Base-by-base conservation (phyloP, 768 basidiomycete genomes). In the Lentinus brumalis region DNA sequence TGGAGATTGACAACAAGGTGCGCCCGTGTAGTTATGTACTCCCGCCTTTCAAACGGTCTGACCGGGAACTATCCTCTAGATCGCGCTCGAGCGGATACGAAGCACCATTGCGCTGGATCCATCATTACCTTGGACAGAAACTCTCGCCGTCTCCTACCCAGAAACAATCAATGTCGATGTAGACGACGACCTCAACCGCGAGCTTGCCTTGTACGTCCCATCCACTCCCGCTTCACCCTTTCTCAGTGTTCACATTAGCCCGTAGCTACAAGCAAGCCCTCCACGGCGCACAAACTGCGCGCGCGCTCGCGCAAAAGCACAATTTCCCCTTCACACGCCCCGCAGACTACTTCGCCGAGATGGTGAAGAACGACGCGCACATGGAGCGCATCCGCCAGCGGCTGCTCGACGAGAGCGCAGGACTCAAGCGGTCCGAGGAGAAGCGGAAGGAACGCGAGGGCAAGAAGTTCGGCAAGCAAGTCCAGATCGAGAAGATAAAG, bases 381-480 rank as follows among this genome's bases (percentile, higher is more conserved):
- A 99, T 99, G 97, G 94, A 97, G 73, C 87, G 94, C 60, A 92
- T 98, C 66, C 89, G 97, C 56, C 89, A 94, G 63, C 86, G 89
- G 16, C 75, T 98, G 29, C 81, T 98, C 30, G 92, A 98, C 75
- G 97, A 98, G 74, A 77, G 80, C 29, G 91, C 94, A 0, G 81
- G 83, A 1, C 94, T 98, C 67, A 95, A 97, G 74, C 92, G 91
- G 74, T 84, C 89, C 60, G 96, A 98, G 71, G 91, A 94, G 56
- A 95, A 94, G 69, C 85, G 91, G 65, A 89, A 88, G 67, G 92
- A 98, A 74, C 83, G 97, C 49, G 91, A 97, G 69, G 89, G 94
- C 57, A 98, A 98, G 81, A 98, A 98, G 80, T 97, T 93, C 70
- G 96, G 96, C 29, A 99, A 98, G 75, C 93, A 98, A 74, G 94